Evolutionary conservation across 2,329 filamentous ascomycete species (phyloP).

Genomic region (Ophiostoma triangulosporum): DNA sequence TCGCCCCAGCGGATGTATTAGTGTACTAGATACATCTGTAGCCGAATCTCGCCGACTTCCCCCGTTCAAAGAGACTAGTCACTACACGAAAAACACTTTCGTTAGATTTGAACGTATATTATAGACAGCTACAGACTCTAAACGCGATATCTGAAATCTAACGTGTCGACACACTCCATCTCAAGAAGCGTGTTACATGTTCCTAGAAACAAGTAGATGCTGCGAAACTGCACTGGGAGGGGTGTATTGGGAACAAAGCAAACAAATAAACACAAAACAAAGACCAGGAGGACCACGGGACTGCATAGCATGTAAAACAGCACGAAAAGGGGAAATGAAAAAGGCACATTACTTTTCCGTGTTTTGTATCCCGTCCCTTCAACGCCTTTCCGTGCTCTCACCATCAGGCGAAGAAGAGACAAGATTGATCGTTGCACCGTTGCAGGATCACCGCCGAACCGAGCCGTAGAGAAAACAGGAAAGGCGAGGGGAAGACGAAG

Average conservation of each 20-base stretch:
- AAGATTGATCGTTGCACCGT: not conserved
- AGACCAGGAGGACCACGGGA: not conserved
- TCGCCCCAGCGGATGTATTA: no score
- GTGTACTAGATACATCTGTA: slow-evolving; percentile 6
- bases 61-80: slow-evolving; percentile 9
- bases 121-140: no score
- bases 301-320: not conserved
- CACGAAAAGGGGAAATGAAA: not conserved
- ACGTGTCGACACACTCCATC: no score
- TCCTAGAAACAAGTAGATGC: no score
- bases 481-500: not conserved
- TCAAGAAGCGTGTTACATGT: no score
- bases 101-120: no score
- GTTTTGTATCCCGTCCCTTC: not conserved
- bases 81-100: no score
- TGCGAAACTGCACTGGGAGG: no score
- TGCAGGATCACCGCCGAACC: slow-evolving; percentile 1
- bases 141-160: no score
- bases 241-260: not conserved
- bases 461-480: not conserved
- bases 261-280: not conserved
- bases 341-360: slow-evolving; percentile 7
- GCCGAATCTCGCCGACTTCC: slow-evolving; percentile 15
- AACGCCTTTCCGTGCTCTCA: not conserved
- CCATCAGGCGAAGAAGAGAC: not conserved